Conservation (phyloP, 1,139 yeast species). For the Hemisphaericaspora xylanilytica region DNA sequence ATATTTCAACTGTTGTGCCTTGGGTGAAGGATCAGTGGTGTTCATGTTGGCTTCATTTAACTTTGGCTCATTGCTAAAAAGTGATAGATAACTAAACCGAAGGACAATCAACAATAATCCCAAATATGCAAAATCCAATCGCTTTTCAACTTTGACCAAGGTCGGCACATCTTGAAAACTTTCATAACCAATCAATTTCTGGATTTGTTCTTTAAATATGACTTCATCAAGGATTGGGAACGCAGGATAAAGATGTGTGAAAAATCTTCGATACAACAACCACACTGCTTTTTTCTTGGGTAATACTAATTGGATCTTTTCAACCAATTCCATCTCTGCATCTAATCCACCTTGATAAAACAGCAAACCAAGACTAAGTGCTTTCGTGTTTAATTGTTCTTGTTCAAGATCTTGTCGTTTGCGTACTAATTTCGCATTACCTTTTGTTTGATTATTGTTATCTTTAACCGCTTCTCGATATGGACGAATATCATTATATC, state of each 20-base stretch:
- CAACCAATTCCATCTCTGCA: slow-evolving; percentile 30
- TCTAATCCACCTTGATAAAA: slow-evolving; percentile 29
- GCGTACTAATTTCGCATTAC: slow-evolving; percentile 13
- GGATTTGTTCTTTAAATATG: slow-evolving; percentile 20
- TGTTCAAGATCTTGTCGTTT: background rate
- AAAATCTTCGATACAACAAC: slow-evolving; percentile 32
- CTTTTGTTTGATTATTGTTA: slow-evolving; percentile 24
- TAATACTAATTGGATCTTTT: slow-evolving; percentile 28
- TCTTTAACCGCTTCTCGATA: too few species aligned
- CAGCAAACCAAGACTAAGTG: slow-evolving; percentile 30
- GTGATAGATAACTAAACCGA: slow-evolving; percentile 31
- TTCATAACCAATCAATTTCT: slow-evolving; percentile 27
- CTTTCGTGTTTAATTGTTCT: slow-evolving; percentile 17
- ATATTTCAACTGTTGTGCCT: slow-evolving; percentile 36
- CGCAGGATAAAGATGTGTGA: slow-evolving; percentile 32
- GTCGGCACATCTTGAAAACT: slow-evolving; percentile 22
- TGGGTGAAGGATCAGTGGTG: slow-evolving; percentile 21
- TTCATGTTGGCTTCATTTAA: slow-evolving; percentile 27
- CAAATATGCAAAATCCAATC: slow-evolving; percentile 33
- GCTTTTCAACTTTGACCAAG: slow-evolving; percentile 24
- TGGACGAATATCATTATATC: slow-evolving; percentile 36
- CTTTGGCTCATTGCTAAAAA: slow-evolving; percentile 32
- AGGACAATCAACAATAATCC: slow-evolving; percentile 31
- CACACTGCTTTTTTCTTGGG: slow-evolving; percentile 34
- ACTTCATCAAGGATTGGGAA: slow-evolving; percentile 38